These are phyloP conservation scores for Quercus tomentella DNA, from an alignment of 331 rosid genomes.

Conservation along the genomic window DNA sequence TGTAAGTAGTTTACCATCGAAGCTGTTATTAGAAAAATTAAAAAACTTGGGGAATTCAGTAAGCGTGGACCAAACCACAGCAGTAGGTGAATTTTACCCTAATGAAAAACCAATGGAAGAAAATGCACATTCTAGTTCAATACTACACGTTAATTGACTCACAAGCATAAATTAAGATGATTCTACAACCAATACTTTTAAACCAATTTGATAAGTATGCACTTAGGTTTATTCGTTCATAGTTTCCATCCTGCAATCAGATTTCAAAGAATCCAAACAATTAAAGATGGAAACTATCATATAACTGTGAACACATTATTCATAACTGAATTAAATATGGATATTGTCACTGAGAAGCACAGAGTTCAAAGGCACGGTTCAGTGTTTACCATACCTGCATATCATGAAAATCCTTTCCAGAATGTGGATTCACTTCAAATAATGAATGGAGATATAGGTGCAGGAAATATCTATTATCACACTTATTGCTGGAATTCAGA, in stretches of 20 bases:
- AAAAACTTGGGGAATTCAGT: too few relatives aligned
- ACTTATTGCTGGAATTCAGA: constrained; percentile 44
- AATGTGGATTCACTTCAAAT: constrained; percentile 85
- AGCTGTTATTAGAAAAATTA: too few relatives aligned
- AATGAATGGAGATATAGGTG: constrained; percentile 86
- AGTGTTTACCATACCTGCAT: constrained; percentile 63
- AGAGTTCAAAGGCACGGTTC: not conserved
- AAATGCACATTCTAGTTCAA: not conserved
- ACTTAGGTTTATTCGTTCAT: not conserved
- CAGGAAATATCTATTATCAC: constrained; percentile 68
- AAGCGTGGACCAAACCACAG: too few relatives aligned
- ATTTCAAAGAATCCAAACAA: not conserved
- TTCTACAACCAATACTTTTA: not conserved
- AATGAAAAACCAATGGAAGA: not conserved
- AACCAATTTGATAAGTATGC: not conserved
- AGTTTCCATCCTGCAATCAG: not conserved
- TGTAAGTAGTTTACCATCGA: too few relatives aligned
- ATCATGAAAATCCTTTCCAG: constrained; percentile 91
- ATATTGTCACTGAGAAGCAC: not conserved
- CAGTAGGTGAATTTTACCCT: too few relatives aligned
- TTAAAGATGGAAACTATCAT: not conserved
- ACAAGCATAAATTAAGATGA: not conserved
- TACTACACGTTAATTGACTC: not conserved
- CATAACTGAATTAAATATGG: not conserved
- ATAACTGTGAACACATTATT: not conserved